Evolutionary conservation across 305 asterid genomes (phyloP).

Genomic region (Fraxinus greggii): DNA sequence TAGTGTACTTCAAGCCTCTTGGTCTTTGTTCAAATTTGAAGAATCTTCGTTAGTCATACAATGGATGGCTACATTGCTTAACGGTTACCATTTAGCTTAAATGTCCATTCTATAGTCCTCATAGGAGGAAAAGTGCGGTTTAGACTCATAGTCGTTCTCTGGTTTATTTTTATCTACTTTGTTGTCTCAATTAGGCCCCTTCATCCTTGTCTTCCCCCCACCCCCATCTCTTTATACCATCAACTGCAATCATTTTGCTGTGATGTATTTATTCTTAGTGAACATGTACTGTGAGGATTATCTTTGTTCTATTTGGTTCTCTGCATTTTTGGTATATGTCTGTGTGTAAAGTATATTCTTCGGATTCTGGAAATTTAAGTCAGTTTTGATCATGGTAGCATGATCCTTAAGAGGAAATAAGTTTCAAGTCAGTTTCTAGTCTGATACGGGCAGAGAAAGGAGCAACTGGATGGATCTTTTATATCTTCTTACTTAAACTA

Average conservation of each 20-base stretch:
- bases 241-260: not conserved
- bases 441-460: conserved; percentile 12
- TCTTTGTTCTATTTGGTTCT: not conserved
- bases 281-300: not conserved
- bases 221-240: not conserved
- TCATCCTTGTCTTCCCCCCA: too few relatives aligned
- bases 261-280: not conserved
- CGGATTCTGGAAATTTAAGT: not conserved
- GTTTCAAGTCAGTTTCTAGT: not conserved
- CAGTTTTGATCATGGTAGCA: not conserved
- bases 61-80: not conserved
- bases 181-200: not conserved
- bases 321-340: not conserved
- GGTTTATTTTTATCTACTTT: not conserved
- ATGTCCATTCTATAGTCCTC: too few relatives aligned
- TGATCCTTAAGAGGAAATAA: not conserved
- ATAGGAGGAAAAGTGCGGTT: not conserved
- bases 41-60: not conserved
- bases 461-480: not conserved
- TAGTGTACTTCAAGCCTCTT: not conserved
- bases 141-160: not conserved
- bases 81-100: too few relatives aligned
- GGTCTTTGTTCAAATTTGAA: not conserved
- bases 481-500: conserved; percentile 7
- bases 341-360: not conserved